Percentiles rank a stretch among this genome's conserved stretches.
Conservation (phyloP, 1,139 yeast species). For the Hansenula sp. region DNA sequence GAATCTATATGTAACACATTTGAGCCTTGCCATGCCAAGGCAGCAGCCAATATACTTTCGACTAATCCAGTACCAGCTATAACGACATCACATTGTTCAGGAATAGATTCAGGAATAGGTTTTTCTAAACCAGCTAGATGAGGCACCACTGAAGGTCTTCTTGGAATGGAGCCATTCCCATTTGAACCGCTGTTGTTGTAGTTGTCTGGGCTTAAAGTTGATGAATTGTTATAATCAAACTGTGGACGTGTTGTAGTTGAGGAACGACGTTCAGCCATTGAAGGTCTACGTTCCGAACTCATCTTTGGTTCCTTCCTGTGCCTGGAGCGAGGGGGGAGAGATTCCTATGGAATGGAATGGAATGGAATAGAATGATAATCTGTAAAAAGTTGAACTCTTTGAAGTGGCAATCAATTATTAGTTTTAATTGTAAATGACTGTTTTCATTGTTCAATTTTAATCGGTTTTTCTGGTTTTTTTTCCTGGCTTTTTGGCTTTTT, state of each 20-base stretch:
- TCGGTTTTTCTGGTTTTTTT: too few species aligned
- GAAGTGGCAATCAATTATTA: neutral
- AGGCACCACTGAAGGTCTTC: constrained; percentile 51
- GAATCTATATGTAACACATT: constrained; percentile 85
- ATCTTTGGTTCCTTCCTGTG: too few species aligned
- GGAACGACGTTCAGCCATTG: constrained; percentile 65
- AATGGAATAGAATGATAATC: too few species aligned
- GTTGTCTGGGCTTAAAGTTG: neutral
- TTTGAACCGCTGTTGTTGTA: neutral
- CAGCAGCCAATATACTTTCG: constrained; percentile 88
- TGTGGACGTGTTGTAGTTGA: constrained; percentile 28
- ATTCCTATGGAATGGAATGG: too few species aligned
- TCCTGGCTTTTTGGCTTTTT: too few species aligned
- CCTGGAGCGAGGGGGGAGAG: too few species aligned
- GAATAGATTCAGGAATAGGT: constrained; percentile 46
- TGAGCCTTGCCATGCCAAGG: constrained; percentile 95
- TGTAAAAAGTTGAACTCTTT: neutral
- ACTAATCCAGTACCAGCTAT: constrained; percentile 90
- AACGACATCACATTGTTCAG: constrained; percentile 79
- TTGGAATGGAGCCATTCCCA: neutral
- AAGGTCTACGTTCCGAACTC: constrained; percentile 43
- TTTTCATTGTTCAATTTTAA: too few species aligned
- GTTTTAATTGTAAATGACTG: too few species aligned
- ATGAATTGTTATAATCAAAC: neutral
- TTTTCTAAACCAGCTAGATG: constrained; percentile 75